A percentile compares a stretch with the other conserved stretches of the same genome.
Evolutionary conservation across 169 alveolate genomes (phyloP).

Genomic region (Plasmodium gonderi): DNA sequence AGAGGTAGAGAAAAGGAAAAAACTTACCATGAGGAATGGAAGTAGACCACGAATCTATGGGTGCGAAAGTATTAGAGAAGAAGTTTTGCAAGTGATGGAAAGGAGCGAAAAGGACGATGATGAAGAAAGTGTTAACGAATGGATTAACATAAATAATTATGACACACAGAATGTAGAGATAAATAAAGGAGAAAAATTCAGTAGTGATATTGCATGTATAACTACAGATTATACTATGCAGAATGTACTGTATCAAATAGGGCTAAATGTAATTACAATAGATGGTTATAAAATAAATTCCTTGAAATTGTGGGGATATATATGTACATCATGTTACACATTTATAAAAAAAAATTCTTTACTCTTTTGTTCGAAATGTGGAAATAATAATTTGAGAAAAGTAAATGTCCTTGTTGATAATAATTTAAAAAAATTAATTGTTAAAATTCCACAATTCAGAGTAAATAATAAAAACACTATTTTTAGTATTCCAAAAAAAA

Average conservation of each 20-base stretch:
- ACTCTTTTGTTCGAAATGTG: conserved; percentile 91
- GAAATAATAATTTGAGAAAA: conserved; percentile 89
- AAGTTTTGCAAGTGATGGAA: conserved; percentile 36
- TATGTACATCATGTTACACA: conserved; percentile 85
- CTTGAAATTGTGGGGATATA: conserved; percentile 90
- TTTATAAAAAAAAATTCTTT: conserved; percentile 77
- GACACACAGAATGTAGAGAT: conserved; percentile 29
- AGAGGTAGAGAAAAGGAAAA: neutral
- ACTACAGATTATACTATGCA: conserved; percentile 94
- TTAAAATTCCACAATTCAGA: conserved; percentile 58
- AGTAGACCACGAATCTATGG: conserved; percentile 17
- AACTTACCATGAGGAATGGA: neutral
- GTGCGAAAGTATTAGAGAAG: conserved; percentile 38
- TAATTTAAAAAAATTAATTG: conserved; percentile 75
- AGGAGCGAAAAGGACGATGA: conserved; percentile 4
- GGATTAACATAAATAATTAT: conserved; percentile 56
- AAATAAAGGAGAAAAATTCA: conserved; percentile 44
- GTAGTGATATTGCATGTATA: conserved; percentile 83
- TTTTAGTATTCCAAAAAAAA: conserved; percentile 84
- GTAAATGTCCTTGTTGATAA: conserved; percentile 85
- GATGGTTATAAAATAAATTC: conserved; percentile 89
- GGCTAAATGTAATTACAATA: conserved; percentile 88
- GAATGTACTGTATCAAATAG: conserved; percentile 91
- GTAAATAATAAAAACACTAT: conserved; percentile 82
- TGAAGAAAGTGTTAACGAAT: conserved; percentile 33